These are phyloP conservation scores for Mortierella sp. DNA, from an alignment of 371 early-diverging fungal species.

Conservation along the genomic window DNA sequence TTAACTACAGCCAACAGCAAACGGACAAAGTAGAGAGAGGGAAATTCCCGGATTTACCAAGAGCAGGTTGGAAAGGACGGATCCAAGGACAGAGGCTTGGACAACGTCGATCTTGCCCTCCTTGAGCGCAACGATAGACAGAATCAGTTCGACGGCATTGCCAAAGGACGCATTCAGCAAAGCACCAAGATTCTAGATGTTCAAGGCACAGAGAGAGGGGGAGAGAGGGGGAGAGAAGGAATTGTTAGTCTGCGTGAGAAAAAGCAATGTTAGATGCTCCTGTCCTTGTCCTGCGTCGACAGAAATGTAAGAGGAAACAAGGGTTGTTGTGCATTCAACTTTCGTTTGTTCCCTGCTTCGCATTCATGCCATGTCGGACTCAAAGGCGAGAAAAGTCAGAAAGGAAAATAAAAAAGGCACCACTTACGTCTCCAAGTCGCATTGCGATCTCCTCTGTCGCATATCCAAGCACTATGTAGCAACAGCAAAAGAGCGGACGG, in stretches of 20 bases:
- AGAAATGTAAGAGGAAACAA: not conserved
- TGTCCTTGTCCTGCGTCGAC: not conserved
- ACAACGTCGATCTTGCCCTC: conserved; percentile 88
- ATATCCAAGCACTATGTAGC: conserved; percentile 66
- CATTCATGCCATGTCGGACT: not conserved
- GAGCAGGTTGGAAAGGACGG: conserved; percentile 88
- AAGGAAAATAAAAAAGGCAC: not conserved
- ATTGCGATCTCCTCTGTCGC: conserved; percentile 67
- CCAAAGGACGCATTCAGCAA: conserved; percentile 91
- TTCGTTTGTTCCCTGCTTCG: not conserved
- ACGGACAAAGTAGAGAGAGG: not conserved
- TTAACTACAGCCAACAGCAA: not conserved
- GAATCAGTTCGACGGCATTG: conserved; percentile 88
- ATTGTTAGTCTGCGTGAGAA: not conserved
- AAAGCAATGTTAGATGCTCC: not conserved
- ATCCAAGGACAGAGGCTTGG: conserved; percentile 89
- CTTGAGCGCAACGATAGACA: conserved; percentile 83
- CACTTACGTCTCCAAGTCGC: conserved; percentile 60
- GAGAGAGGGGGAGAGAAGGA: not conserved
- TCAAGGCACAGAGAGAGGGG: not conserved
- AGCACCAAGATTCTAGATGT: conserved; percentile 82
- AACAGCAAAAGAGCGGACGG: not conserved
- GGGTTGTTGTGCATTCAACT: not conserved
- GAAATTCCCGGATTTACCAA: conserved; percentile 52
- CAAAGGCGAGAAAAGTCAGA: not conserved